Conservation (phyloP, 2,329 filamentous ascomycete species). For the Paramyrothecium sp. region DNA sequence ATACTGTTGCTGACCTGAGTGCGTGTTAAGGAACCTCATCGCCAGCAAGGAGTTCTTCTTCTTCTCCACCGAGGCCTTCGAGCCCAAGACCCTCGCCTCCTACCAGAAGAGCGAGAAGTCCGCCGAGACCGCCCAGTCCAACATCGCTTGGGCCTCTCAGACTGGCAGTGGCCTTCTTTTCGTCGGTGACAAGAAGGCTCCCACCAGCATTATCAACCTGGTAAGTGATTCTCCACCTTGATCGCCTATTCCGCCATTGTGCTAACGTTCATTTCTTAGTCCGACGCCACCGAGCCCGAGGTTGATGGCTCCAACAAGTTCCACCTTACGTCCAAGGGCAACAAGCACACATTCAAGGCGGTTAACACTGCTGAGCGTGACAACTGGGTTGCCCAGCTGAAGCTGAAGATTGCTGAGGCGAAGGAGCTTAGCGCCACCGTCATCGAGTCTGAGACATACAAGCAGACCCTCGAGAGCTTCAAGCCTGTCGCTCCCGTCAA, state of each 20-base stretch:
- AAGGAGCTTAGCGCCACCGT: conserved; percentile 76
- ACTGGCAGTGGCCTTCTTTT: conserved; percentile 95
- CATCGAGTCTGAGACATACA: conserved; percentile 81
- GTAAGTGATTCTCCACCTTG: conserved; percentile 51
- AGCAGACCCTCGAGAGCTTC: conserved; percentile 73
- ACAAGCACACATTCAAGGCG: conserved; percentile 96
- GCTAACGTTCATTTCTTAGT: conserved; percentile 29
- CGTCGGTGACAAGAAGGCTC: conserved; percentile 81
- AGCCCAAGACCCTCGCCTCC: conserved; percentile 68
- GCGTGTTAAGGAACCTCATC: conserved; percentile 68
- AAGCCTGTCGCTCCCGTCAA: conserved; percentile 45
- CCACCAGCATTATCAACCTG: conserved; percentile 80
- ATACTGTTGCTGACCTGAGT: background rate
- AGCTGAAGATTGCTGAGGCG: conserved; percentile 79
- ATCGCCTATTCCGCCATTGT: conserved; percentile 14
- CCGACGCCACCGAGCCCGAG: conserved; percentile 67
- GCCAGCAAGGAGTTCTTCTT: conserved; percentile 94
- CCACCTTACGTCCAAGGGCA: conserved; percentile 77
- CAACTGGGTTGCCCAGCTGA: conserved; percentile 85
- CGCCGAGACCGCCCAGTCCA: conserved; percentile 69
- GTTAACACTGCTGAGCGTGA: conserved; percentile 73
- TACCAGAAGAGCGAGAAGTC: conserved; percentile 91
- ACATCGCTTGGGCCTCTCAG: conserved; percentile 85
- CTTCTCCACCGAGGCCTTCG: conserved; percentile 72
- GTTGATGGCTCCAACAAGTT: conserved; percentile 80